phyloP scores from a whole-genome alignment of 2,329 filamentous ascomycete genomes.

The Alternaria sp. region DNA sequence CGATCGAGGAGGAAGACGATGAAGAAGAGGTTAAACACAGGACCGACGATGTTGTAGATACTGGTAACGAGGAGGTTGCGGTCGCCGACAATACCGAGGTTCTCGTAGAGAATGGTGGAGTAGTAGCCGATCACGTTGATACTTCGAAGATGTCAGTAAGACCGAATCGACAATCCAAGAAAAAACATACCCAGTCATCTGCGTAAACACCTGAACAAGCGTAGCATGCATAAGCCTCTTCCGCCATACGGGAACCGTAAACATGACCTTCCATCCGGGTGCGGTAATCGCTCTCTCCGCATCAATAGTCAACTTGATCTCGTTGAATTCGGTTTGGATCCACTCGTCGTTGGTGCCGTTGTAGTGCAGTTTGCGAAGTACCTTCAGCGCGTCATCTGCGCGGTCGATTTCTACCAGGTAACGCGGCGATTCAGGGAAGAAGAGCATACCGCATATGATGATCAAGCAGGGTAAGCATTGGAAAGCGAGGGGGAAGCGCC shows the following conservation, averaged over 20 bases:
- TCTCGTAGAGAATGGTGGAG: conserved; percentile 64
- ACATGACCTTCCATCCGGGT: conserved; percentile 63
- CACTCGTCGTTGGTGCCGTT: conserved; percentile 63
- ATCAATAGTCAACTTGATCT: conserved; percentile 68
- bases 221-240: conserved; percentile 67
- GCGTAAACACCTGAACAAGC: conserved; percentile 69
- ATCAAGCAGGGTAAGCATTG: conserved; percentile 55
- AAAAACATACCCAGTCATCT: conserved; percentile 61
- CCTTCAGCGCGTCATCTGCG: conserved; percentile 59
- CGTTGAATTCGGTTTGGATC: conserved; percentile 64
- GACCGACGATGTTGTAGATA: conserved; percentile 67
- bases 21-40: conserved; percentile 65
- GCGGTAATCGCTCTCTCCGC: conserved; percentile 63
- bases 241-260: conserved; percentile 65
- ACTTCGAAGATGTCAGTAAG: conserved; percentile 31
- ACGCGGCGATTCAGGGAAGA: conserved; percentile 49
- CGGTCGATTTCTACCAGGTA: conserved; percentile 57
- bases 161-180: background rate
- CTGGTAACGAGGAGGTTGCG: conserved; percentile 63
- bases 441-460: conserved; percentile 52
- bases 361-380: conserved; percentile 59
- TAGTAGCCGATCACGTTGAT: conserved; percentile 69
- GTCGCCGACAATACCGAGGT: conserved; percentile 63
- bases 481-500: conserved; percentile 56
- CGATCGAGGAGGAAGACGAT: conserved; percentile 64